Percentiles rank a stretch among this genome's conserved stretches.
Conservation (phyloP, 176 grass and related monocot genomes). For the Cymbopogon citratus region DNA sequence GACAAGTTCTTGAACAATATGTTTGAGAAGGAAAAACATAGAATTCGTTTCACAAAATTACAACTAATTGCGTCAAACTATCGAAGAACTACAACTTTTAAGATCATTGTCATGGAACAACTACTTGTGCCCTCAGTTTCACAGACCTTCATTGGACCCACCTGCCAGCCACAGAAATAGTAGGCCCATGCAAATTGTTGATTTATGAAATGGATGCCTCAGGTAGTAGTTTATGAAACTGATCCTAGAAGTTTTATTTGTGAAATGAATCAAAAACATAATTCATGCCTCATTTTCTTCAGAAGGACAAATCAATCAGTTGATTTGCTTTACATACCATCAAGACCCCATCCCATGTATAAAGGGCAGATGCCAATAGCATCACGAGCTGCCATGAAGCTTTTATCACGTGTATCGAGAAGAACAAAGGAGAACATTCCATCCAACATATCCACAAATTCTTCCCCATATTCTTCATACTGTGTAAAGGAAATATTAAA, state of each 20-base stretch:
- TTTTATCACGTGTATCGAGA: conserved; percentile 91
- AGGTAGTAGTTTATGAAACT: background rate
- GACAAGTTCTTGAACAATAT: background rate
- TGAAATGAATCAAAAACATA: background rate
- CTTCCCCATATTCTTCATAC: conserved; percentile 99
- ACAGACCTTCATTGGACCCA: background rate
- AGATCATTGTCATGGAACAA: background rate
- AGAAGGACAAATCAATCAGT: conserved; percentile 3
- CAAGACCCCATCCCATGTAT: conserved; percentile 98
- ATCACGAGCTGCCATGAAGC: conserved; percentile 94
- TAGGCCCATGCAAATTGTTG: background rate
- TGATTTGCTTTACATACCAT: conserved; percentile 51
- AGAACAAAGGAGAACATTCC: conserved; percentile 98
- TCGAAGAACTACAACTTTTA: background rate
- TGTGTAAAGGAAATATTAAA: conserved; percentile 36
- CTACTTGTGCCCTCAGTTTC: background rate
- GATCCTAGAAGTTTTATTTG: background rate
- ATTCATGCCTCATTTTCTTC: background rate
- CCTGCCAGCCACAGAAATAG: background rate
- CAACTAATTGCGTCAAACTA: background rate
- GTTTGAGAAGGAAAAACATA: background rate
- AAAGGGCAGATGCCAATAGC: conserved; percentile 94
- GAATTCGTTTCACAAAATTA: background rate
- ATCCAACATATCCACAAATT: conserved; percentile 93
- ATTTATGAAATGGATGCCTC: background rate